These are phyloP conservation scores for Pseudogymnoascus sp. DNA, from an alignment of 2,329 filamentous ascomycete species.

Conservation along the genomic window DNA sequence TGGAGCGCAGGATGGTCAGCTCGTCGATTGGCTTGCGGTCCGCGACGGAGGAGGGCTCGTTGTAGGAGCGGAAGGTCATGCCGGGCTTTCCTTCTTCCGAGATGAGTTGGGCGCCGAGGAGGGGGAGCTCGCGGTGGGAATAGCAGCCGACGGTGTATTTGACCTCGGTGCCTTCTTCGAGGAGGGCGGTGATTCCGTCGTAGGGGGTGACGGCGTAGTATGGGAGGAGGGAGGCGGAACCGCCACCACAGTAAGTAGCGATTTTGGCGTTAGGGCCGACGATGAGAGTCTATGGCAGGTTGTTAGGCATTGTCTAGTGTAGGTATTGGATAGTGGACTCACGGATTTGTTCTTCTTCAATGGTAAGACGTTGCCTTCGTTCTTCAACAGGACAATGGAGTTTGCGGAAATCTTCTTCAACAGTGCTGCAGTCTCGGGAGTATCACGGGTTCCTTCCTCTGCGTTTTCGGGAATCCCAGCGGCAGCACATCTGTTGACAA, in stretches of 20 bases:
- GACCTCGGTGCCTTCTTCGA: constrained; percentile 28
- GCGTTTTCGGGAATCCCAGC: neutral
- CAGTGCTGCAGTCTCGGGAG: constrained; percentile 28
- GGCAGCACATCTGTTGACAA: constrained; percentile 1
- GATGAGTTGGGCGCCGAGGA: constrained; percentile 46
- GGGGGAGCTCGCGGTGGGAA: constrained; percentile 55
- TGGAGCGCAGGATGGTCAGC: constrained; percentile 35
- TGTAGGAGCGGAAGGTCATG: constrained; percentile 55
- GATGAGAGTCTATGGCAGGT: constrained; percentile 37
- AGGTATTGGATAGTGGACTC: neutral
- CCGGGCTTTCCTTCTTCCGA: constrained; percentile 47
- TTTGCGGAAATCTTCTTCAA: constrained; percentile 49
- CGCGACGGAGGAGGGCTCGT: constrained; percentile 42
- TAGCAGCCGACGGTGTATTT: constrained; percentile 53
- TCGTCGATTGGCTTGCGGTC: constrained; percentile 45
- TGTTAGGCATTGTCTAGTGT: neutral
- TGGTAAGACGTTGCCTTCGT: constrained; percentile 46
- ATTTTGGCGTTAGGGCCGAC: constrained; percentile 51
- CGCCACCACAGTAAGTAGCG: constrained; percentile 54
- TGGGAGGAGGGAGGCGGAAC: constrained; percentile 50
- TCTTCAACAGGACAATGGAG: constrained; percentile 56
- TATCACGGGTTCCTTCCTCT: constrained; percentile 13
- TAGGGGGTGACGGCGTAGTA: constrained; percentile 67
- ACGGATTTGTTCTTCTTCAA: constrained; percentile 25
- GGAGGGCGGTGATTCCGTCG: constrained; percentile 50